Conservation (phyloP, 108 stramenopile species). For the Aurantiochytrium sp. region DNA sequence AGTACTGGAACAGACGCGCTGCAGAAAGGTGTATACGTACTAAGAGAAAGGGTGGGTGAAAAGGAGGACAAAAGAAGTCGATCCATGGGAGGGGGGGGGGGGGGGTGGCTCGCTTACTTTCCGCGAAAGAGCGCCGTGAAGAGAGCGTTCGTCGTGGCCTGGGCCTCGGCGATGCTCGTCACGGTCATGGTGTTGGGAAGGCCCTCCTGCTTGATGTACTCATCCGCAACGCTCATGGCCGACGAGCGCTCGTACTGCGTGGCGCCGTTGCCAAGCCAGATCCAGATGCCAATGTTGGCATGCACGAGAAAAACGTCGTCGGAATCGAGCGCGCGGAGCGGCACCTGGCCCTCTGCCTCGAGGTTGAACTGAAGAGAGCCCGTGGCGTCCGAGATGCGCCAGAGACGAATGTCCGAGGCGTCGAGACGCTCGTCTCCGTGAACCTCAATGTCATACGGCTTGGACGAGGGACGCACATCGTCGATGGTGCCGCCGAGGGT, state of each 20-base stretch:
- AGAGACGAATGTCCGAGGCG: conserved; percentile 38
- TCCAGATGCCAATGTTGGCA: conserved; percentile 56
- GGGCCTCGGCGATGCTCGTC: neutral
- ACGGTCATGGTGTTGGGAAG: conserved; percentile 17
- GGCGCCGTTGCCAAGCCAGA: conserved; percentile 59
- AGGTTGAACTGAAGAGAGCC: conserved; percentile 21
- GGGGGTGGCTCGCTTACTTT: neutral
- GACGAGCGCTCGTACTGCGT: neutral
- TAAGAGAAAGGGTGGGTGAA: too few relatives aligned
- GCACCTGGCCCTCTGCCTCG: conserved; percentile 45
- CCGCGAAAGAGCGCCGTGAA: neutral
- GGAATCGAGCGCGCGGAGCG: conserved; percentile 24
- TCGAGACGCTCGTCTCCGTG: conserved; percentile 17
- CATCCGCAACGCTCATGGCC: neutral
- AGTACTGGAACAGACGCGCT: too few relatives aligned
- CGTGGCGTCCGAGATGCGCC: neutral
- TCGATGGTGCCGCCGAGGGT: conserved; percentile 64
- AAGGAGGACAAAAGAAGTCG: too few relatives aligned
- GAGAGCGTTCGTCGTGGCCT: neutral
- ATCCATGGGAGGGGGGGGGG: too few relatives aligned
- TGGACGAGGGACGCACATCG: conserved; percentile 26
- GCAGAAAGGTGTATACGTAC: too few relatives aligned
- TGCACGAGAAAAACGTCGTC: conserved; percentile 65
- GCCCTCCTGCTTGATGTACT: neutral
- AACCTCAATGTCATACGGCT: conserved; percentile 25